These are phyloP conservation scores for Chloropicon primus DNA, from an alignment of 139 green algal species.

Conservation along the genomic window DNA sequence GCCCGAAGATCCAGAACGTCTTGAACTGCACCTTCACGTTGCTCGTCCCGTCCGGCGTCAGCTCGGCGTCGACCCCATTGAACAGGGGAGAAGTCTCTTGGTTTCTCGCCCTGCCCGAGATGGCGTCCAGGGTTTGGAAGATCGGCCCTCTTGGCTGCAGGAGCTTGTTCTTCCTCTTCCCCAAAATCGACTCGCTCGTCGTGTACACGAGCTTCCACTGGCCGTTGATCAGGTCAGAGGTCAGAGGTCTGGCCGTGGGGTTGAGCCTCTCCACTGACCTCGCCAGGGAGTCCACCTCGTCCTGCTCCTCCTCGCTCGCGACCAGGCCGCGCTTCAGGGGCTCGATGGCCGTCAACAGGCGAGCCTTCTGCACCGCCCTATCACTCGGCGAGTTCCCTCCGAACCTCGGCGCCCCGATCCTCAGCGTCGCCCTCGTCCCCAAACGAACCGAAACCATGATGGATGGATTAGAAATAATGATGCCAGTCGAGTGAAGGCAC, in stretches of 20 bases:
- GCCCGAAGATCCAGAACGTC: constrained; percentile 48
- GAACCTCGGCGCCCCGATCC: no score
- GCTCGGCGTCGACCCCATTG: constrained; percentile 39
- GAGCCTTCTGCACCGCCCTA: neutral
- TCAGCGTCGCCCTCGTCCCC: no score
- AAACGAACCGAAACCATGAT: no score
- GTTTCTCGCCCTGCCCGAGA: constrained; percentile 10
- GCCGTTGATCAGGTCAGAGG: constrained; percentile 39
- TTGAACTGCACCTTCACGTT: constrained; percentile 63
- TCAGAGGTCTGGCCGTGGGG: constrained; percentile 44
- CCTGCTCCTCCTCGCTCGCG: constrained; percentile 31
- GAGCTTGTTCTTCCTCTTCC: constrained; percentile 5
- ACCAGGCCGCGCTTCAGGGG: constrained; percentile 33
- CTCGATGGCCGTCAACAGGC: constrained; percentile 36
- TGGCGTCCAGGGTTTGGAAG: constrained; percentile 22
- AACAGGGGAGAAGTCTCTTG: constrained; percentile 21
- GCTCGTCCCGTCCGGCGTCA: constrained; percentile 37
- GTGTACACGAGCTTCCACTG: constrained; percentile 85
- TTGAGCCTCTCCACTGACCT: constrained; percentile 50
- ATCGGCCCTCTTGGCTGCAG: constrained; percentile 18
- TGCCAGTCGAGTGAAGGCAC: no score
- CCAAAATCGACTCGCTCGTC: constrained; percentile 63
- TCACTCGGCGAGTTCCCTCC: neutral
- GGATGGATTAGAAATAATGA: no score
- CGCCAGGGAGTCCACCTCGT: constrained; percentile 37